Base-by-base conservation (phyloP, 345 rosid genomes). In the Salix viminalis region DNA sequence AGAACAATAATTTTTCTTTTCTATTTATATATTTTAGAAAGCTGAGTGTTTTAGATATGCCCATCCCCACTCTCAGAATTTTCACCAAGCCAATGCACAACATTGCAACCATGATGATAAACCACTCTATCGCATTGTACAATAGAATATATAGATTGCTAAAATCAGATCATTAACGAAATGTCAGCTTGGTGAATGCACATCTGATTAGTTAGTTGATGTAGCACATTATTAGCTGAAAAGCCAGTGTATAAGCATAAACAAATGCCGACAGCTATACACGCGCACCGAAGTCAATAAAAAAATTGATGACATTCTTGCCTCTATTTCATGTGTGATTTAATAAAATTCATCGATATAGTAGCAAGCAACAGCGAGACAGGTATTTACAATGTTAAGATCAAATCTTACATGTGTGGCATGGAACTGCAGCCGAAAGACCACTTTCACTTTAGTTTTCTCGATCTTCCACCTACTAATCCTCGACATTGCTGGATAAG, bases 401-500 rank as follows among this genome's bases (percentile, higher is more conserved):
- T 21, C 32, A 76, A 77, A 87, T 58, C 97, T 85, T 90, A 95
- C 99, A 86, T 95, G 94, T 12, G 97, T 95, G 74, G 99, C 98
- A 79, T 95, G 96, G 79, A 95, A 95, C 74, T 93, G 99, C 61
- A 95, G 87, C 48, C 99, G 90, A 82, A 95, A 95, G 72, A 95
- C 99, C 52, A 95, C 97, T 86, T 95, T 95, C 42, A 89, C 90
- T 90, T 95, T 95, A 58, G 93, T 90, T 87, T 95, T 95, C 90
- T 95, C 99, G 69, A 86, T 81, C 86, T 90, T 91, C 99, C 97
- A 93, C 88, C 84, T 93, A 7, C 93, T 73, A 60, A 86, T 73
- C 84, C 96, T 93, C 79, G 98, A 95, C 99, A 95, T 95, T 77
- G 54, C 88, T 81, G 72, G 16, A 68, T 12, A 44, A 54, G 70